Evolutionary conservation across 2,329 filamentous ascomycete genomes (phyloP).

Genomic region (Aspergillus vadensis): DNA sequence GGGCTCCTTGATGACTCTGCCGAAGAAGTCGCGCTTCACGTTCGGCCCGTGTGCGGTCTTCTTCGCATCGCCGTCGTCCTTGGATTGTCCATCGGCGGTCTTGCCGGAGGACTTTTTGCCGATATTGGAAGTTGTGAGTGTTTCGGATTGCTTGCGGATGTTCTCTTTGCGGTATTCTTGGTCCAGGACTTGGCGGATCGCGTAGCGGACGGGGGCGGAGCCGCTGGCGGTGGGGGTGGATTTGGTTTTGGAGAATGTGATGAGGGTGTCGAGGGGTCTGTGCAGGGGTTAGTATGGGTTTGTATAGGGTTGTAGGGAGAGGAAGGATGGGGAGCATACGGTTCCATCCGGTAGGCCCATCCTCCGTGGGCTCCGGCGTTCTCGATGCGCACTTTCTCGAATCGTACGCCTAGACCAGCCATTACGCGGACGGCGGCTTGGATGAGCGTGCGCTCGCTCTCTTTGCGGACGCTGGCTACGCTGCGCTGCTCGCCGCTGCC

Average conservation of each 20-base stretch:
- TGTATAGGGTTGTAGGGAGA: background rate
- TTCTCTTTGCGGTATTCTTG: slow-evolving; percentile 81
- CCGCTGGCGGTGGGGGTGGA: slow-evolving; percentile 52
- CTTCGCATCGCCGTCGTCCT: slow-evolving; percentile 19
- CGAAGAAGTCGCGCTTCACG: slow-evolving; percentile 82
- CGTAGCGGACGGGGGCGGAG: slow-evolving; percentile 79
- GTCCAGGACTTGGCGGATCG: slow-evolving; percentile 88
- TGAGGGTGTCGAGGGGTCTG: slow-evolving; percentile 73
- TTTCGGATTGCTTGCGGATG: slow-evolving; percentile 64
- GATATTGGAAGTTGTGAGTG: slow-evolving; percentile 43
- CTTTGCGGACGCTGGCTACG: slow-evolving; percentile 83
- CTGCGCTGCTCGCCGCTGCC: slow-evolving; percentile 65
- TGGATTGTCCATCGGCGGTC: slow-evolving; percentile 38
- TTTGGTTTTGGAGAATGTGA: slow-evolving; percentile 59
- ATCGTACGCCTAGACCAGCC: slow-evolving; percentile 75
- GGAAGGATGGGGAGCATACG: slow-evolving; percentile 60
- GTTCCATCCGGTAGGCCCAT: slow-evolving; percentile 94
- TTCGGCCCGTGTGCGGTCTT: slow-evolving; percentile 37
- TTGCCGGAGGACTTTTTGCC: slow-evolving; percentile 29
- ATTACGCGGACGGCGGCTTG: slow-evolving; percentile 77
- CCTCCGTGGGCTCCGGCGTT: slow-evolving; percentile 62
- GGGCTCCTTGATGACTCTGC: slow-evolving; percentile 63
- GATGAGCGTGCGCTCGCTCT: slow-evolving; percentile 80
- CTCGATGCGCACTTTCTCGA: slow-evolving; percentile 81
- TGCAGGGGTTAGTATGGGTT: slow-evolving; percentile 15